Evolutionary conservation across 1,284 basidiomycete species (phyloP).

Genomic region (Cutaneotrichosporon mucoides): DNA sequence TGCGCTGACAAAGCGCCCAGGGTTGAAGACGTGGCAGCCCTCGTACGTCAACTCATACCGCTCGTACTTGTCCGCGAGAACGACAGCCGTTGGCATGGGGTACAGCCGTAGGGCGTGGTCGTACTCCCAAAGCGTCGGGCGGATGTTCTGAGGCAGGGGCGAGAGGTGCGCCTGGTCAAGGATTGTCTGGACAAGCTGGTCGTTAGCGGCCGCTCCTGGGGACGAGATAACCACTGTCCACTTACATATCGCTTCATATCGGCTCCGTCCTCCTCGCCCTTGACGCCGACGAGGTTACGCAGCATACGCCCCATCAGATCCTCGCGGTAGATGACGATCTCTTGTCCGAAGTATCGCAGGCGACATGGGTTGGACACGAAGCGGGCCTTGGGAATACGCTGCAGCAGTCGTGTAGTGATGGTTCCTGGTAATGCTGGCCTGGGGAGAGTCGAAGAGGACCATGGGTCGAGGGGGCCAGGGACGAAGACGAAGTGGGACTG

Average conservation of each 20-base stretch:
- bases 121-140: constrained; percentile 84
- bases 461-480: constrained; percentile 86
- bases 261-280: constrained; percentile 61
- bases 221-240: too few species aligned
- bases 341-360: constrained; percentile 91
- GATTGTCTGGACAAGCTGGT: constrained; percentile 89
- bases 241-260: constrained; percentile 83
- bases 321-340: constrained; percentile 90
- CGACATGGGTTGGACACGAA: constrained; percentile 92
- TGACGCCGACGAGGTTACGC: constrained; percentile 81
- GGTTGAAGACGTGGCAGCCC: constrained; percentile 98
- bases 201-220: too few species aligned
- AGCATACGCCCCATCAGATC: constrained; percentile 93
- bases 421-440: constrained; percentile 71
- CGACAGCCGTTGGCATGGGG: constrained; percentile 86
- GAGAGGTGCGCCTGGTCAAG: constrained; percentile 88
- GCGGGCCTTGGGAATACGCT: constrained; percentile 69
- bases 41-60: constrained; percentile 95
- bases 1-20: constrained; percentile 73
- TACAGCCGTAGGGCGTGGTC: constrained; percentile 91
- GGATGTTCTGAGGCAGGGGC: constrained; percentile 74
- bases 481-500: constrained; percentile 88
- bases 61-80: constrained; percentile 97
- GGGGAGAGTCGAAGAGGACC: constrained; percentile 71
- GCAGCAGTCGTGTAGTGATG: constrained; percentile 64